Evolutionary conservation across 2,329 filamentous ascomycete species (phyloP).

Genomic region (Didymella arachidicola): DNA sequence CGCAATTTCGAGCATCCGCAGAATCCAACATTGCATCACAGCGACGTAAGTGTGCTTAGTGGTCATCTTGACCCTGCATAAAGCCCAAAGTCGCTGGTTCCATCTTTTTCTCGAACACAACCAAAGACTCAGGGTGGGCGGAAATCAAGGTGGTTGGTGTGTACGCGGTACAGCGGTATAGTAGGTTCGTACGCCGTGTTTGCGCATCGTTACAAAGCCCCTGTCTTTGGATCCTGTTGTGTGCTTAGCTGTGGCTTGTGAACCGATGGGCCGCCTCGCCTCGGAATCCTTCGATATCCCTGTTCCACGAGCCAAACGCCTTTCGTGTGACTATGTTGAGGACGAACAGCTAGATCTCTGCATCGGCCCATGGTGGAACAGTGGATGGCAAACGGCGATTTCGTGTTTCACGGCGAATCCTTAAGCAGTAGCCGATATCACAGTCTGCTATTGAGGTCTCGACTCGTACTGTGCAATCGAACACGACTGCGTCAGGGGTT

Average conservation of each 20-base stretch:
- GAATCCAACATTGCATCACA: conserved; percentile 16
- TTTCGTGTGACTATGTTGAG: conserved; percentile 5
- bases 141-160: conserved; percentile 18
- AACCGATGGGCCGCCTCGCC: conserved; percentile 16
- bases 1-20: background rate
- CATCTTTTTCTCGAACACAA: conserved; percentile 6
- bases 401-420: conserved; percentile 8
- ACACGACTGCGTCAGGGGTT: conserved; percentile 9
- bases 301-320: conserved; percentile 18
- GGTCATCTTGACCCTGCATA: conserved; percentile 11
- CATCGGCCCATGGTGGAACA: conserved; percentile 1
- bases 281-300: conserved; percentile 19
- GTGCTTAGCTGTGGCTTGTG: conserved; percentile 20
- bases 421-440: background rate
- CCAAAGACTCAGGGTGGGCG: conserved; percentile 9
- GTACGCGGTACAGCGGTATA: conserved; percentile 8
- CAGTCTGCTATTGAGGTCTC: conserved; percentile 5
- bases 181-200: conserved; percentile 6
- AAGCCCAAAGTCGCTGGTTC: conserved; percentile 7
- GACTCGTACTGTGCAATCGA: conserved; percentile 4
- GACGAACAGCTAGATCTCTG: conserved; percentile 1
- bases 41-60: conserved; percentile 14
- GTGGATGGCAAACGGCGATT: conserved; percentile 5
- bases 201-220: conserved; percentile 10
- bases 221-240: conserved; percentile 10